A percentile compares a stretch with the other conserved stretches of the same genome.
These are phyloP conservation scores for Eucalyptus marginata DNA, from an alignment of 345 rosid genomes.

Conservation along the genomic window DNA sequence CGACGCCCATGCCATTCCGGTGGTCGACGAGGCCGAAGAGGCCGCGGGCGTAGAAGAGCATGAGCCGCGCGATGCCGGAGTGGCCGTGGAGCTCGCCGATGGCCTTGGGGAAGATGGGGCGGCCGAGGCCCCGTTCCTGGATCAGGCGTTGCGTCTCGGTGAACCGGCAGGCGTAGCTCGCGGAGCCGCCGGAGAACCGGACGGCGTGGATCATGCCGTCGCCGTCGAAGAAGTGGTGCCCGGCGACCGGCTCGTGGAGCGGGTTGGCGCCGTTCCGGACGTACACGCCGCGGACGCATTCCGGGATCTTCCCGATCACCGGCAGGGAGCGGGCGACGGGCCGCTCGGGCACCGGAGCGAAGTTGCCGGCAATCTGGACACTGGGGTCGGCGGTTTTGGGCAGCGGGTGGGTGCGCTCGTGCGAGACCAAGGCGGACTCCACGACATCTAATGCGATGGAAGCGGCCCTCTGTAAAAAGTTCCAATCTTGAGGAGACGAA, in stretches of 20 bases:
- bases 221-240: conserved; percentile 92
- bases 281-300: conserved; percentile 77
- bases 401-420: conserved; percentile 49
- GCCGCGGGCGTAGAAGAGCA: conserved; percentile 68
- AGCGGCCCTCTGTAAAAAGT: conserved; percentile 56
- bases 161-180: conserved; percentile 73
- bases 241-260: conserved; percentile 68
- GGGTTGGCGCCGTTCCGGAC: conserved; percentile 97
- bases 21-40: conserved; percentile 57
- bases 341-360: conserved; percentile 78
- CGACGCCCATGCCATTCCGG: conserved; percentile 64
- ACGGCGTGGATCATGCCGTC: conserved; percentile 98
- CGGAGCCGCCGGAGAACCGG: conserved; percentile 34
- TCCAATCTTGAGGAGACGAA: conserved; percentile 21
- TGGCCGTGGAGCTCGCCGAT: conserved; percentile 91
- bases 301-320: conserved; percentile 56
- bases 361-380: conserved; percentile 82
- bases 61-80: conserved; percentile 56
- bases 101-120: conserved; percentile 77
- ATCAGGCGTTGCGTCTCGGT: conserved; percentile 29
- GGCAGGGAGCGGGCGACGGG: conserved; percentile 38
- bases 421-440: conserved; percentile 49
- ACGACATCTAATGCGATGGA: conserved; percentile 50
- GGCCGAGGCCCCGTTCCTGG: conserved; percentile 41
- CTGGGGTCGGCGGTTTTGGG: conserved; percentile 83